These are phyloP conservation scores for Vaccinium darrowii DNA, from an alignment of 148 eudicot species.

Conservation along the genomic window DNA sequence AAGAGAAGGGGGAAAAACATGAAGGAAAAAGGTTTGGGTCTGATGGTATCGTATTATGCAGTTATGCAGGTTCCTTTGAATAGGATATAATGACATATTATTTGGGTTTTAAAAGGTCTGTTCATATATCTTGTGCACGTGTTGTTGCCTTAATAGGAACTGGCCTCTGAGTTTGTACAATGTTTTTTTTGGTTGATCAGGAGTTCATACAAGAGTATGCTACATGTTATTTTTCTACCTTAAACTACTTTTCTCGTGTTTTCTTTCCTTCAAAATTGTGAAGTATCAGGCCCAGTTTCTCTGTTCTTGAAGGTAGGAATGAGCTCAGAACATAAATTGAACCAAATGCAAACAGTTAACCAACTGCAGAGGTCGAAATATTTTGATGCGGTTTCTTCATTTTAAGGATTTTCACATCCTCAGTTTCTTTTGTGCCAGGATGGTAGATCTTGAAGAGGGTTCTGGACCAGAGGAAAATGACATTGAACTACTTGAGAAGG, in stretches of 20 bases:
- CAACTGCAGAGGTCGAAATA: background rate
- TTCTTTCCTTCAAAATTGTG: background rate
- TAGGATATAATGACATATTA: background rate
- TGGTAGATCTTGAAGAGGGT: slow-evolving; percentile 85
- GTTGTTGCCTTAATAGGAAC: background rate
- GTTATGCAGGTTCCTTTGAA: background rate
- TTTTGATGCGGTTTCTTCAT: background rate
- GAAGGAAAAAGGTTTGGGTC: background rate
- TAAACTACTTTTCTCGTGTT: background rate
- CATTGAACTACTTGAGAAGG: slow-evolving; percentile 52
- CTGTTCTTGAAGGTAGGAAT: background rate
- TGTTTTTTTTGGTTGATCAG: background rate
- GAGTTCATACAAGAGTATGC: background rate
- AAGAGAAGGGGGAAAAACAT: background rate
- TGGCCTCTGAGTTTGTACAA: background rate
- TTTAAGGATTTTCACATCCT: background rate
- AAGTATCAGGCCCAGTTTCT: background rate
- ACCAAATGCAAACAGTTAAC: background rate
- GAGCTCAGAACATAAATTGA: background rate
- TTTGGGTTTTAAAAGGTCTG: background rate
- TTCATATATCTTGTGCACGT: slow-evolving; percentile 3
- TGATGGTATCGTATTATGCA: background rate
- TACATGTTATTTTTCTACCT: background rate
- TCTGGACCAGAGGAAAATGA: slow-evolving; percentile 77
- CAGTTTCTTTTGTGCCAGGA: slow-evolving; percentile 35